phyloP scores from a whole-genome alignment of 805 yeast genomes.

The Torulaspora delbrueckii region DNA sequence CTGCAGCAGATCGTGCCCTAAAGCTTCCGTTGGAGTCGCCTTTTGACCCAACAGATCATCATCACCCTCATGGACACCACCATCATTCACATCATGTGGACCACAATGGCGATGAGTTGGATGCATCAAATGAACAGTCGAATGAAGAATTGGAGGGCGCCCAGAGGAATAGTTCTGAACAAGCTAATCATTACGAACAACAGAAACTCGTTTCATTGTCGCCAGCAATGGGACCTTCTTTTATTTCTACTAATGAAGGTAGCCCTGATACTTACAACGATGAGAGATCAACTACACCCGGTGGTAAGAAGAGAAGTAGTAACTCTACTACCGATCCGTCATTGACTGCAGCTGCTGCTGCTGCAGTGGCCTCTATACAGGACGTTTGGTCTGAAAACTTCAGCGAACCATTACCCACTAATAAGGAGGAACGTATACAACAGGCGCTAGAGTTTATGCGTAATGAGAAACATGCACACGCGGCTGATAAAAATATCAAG shows the following conservation, averaged over 20 bases:
- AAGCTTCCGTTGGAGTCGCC: conserved; percentile 14
- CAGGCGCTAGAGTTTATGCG: conserved; percentile 26
- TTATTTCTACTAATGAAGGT: conserved; percentile 3
- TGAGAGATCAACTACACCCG: conserved; percentile 1
- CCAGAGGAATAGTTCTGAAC: conserved; percentile 1
- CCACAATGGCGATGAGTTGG: conserved; percentile 2
- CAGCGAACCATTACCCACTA: conserved; percentile 47
- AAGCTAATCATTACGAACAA: conserved; percentile 1
- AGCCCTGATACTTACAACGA: conserved; percentile 4
- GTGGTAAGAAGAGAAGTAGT: conserved; percentile 3
- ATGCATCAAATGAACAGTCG: not conserved
- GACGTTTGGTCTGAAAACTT: conserved; percentile 18
- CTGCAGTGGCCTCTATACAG: conserved; percentile 21
- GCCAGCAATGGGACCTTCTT: conserved; percentile 5
- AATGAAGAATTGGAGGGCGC: conserved; percentile 1
- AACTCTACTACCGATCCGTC: conserved; percentile 11
- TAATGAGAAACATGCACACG: conserved; percentile 14
- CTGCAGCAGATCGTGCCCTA: conserved; percentile 11
- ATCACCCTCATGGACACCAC: conserved; percentile 2
- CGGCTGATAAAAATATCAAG: conserved; percentile 12
- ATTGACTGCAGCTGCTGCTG: conserved; percentile 16
- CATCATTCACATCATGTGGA: not conserved
- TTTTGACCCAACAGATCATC: conserved; percentile 6
- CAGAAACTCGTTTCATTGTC: conserved; percentile 6
- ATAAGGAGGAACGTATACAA: conserved; percentile 25